Base-by-base conservation (phyloP, 768 basidiomycete species). In the Suillus bovinus region DNA sequence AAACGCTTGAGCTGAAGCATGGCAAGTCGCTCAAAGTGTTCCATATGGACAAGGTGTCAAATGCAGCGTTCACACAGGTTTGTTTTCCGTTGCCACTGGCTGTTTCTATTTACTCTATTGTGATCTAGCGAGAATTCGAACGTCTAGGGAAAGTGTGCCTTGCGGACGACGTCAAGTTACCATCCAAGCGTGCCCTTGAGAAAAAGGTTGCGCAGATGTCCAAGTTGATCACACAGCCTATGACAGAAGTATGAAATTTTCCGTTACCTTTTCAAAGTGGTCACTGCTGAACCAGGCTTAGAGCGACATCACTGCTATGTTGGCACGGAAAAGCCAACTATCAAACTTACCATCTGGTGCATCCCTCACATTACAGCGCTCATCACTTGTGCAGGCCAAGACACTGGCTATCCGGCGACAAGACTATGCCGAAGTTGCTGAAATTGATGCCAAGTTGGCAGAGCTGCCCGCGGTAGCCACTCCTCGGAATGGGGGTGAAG, bases 41-140 rank as follows among this genome's bases (percentile, higher is more conserved):
- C 68, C 72, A 74, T 4, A 94, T 99, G 89, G 93, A 94, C 71
- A 90, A 88, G 67, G 86, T 96, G 9, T 96, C 94, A 8, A 96
- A 98, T 70, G 76, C 83, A 1, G 61, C 76, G 4, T 88, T 94
- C 62, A 78, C 76, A 13, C 74, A 79, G 64, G 96, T 95, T 54
- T 57, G 86, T 81, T 7, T 20, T 41, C 50, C 14, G 6, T 9
- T 46, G 5, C 39, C 63, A 58, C 41, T 8, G 55, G 42, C 20
- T 10, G 38, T 52, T 57, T 61, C 42, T 65, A 20, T 36, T 20
- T n/a, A 47, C 46, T 14, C 60, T 64, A 27, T 31, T 31, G 42
- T 59, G 58, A 44, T 66, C 53, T 71, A 94, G 91, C 82, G 83
- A 72, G 94, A 96, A 72, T 91, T 87, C 72, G 84, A 84, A 14